Evolutionary conservation across 2,329 filamentous ascomycete genomes (phyloP), one percentile per base, ranked within the genome.

Genomic region (Exserohilum turcica): DNA sequence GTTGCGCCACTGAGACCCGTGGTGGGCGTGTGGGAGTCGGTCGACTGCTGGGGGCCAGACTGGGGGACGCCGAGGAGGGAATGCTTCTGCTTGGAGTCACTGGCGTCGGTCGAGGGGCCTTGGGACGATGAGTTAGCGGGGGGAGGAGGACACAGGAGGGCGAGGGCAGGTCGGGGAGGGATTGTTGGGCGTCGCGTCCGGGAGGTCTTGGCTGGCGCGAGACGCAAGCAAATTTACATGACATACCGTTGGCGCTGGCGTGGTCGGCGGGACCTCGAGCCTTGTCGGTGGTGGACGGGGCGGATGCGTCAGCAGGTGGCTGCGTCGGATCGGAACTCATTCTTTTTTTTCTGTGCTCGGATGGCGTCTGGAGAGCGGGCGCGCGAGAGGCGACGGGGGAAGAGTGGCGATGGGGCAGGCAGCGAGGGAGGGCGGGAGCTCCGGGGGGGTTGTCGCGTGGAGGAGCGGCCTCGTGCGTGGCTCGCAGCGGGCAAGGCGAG

Each of bases 1-100:
- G 38, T 78, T 44, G 71, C 72, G 45, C 76, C 77, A 49, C 76
- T 78, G 24, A 78, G 61, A 1, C 74, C 76, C 24, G 76, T 77
- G 24, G 68, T 74, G 27, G 74, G 67, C 1, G 71, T 70, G 39
- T 69, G 64, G 43, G 68, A 64, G 19, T 70, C 64, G 47, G 63
- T 68, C 15, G 68, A 65, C 16, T 24, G 21, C 16, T 24, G 21
- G 21, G 21, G 21, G 21, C 21, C 21, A 7, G 21, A 24, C 7
- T 61, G 64, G 21, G 74, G 74, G 40, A 76, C 67, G 52, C 72
- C 66, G 24, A 77, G 65, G 29, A 72, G 65, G 18, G 74, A 70
- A 33, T 66, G 69, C 56, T 76, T 76, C 52, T 72, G 69, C 60
- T 68, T 70, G 13, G 70, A 67, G 55, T 67, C 63, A 29, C 5